These are phyloP conservation scores for Clitoria ternatea DNA, from an alignment of 306 rosid genomes.

Conservation along the genomic window DNA sequence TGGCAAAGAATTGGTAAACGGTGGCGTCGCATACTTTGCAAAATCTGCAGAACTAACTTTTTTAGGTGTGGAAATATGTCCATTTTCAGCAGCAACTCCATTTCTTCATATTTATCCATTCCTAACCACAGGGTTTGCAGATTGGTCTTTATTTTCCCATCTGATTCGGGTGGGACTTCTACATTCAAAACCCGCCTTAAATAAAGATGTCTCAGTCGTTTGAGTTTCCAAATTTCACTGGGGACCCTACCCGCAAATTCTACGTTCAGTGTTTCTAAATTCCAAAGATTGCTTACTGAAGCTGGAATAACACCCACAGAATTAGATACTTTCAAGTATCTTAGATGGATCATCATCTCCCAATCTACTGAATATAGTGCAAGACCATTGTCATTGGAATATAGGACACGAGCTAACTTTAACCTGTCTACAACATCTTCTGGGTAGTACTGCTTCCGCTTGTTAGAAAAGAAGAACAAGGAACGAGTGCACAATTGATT, in stretches of 20 bases:
- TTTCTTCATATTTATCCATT: not conserved
- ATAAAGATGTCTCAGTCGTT: not conserved
- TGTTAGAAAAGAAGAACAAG: not conserved
- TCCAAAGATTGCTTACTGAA: not conserved
- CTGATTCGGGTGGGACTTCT: not conserved
- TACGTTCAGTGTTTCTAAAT: not conserved
- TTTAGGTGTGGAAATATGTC: not conserved
- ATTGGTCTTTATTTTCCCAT: not conserved
- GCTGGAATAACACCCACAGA: not conserved
- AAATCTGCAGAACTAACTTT: not conserved
- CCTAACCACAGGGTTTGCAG: not conserved
- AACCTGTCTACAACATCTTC: not conserved
- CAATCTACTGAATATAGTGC: not conserved
- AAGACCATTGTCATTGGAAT: too few species aligned
- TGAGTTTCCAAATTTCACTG: not conserved
- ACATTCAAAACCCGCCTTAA: not conserved
- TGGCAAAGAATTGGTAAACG: not conserved
- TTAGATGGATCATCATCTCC: not conserved
- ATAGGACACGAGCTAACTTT: conserved; percentile 1
- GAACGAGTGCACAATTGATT: not conserved
- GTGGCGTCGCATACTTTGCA: not conserved
- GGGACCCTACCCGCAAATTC: not conserved
- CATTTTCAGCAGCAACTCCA: not conserved
- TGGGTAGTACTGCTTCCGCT: not conserved
- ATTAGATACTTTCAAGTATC: conserved; percentile 5